Evolutionary conservation across 441 rosid species (phyloP).

Genomic region (Pelargonium cotyledonis): DNA sequence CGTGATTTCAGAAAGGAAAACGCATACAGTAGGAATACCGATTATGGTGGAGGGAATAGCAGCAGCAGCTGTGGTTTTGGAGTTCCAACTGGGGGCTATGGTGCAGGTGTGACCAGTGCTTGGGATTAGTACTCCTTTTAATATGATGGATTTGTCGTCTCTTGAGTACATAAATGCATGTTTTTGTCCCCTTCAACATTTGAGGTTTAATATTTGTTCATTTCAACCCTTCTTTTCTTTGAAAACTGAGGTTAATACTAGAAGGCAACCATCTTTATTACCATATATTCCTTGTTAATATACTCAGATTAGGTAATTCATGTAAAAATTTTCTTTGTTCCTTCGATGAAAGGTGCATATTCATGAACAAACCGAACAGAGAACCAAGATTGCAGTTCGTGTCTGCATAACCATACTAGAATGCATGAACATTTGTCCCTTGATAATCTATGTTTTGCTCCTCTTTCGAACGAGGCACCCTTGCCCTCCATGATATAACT

Average conservation of each 20-base stretch:
- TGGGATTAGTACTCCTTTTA: slow-evolving; percentile 52
- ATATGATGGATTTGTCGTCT: slow-evolving; percentile 18
- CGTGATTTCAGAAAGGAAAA: slow-evolving; percentile 64
- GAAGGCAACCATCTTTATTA: not conserved
- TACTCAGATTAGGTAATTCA: not conserved
- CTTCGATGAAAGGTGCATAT: not conserved
- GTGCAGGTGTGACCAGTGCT: slow-evolving; percentile 61
- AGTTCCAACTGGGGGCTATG: slow-evolving; percentile 44
- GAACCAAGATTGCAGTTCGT: not conserved
- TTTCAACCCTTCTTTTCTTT: not conserved
- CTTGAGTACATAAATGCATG: slow-evolving; percentile 14
- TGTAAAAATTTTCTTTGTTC: too few species aligned
- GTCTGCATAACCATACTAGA: not conserved
- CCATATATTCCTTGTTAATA: not conserved
- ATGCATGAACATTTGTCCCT: too few species aligned
- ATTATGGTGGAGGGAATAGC: slow-evolving; percentile 41
- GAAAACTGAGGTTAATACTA: not conserved
- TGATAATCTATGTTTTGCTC: too few species aligned
- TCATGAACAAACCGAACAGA: not conserved
- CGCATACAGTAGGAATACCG: slow-evolving; percentile 34
- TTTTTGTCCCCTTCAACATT: slow-evolving; percentile 10
- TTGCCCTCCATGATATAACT: too few species aligned
- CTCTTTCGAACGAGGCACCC: too few species aligned
- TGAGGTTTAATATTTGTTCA: slow-evolving; percentile 13
- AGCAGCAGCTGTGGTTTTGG: slow-evolving; percentile 36